Evolutionary conservation across 495 filamentous ascomycete genomes (phyloP).

Genomic region (Pseudomonodictys pantanalensis): DNA sequence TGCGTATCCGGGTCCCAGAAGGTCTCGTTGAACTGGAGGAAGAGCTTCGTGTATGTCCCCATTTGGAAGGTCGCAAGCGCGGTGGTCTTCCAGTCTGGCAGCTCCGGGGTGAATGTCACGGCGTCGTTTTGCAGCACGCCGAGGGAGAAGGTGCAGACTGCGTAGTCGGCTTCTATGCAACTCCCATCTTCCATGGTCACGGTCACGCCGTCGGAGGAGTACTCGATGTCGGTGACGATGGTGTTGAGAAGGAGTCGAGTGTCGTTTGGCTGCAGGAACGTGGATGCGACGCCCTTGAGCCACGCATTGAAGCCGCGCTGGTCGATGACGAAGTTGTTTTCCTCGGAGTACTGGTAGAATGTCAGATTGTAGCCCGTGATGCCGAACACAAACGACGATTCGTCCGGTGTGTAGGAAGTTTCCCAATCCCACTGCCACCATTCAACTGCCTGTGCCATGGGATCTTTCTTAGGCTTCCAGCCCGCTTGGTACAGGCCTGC

Average conservation of each 20-base stretch:
- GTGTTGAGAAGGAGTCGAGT: conserved; percentile 59
- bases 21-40: conserved; percentile 67
- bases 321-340: conserved; percentile 67
- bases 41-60: conserved; percentile 78
- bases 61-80: conserved; percentile 67
- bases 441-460: conserved; percentile 59
- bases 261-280: conserved; percentile 58
- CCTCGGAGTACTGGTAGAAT: conserved; percentile 48
- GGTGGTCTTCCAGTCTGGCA: conserved; percentile 66
- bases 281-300: conserved; percentile 60
- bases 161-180: conserved; percentile 61
- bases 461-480: conserved; percentile 62
- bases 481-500: conserved; percentile 59
- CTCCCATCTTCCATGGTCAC: conserved; percentile 54
- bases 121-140: conserved; percentile 66
- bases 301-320: conserved; percentile 65
- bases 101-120: conserved; percentile 57
- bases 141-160: conserved; percentile 60
- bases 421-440: conserved; percentile 59
- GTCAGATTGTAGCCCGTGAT: conserved; percentile 43
- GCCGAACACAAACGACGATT: conserved; percentile 42
- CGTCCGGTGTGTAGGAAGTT: conserved; percentile 41
- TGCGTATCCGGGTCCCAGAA: conserved; percentile 69
- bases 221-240: conserved; percentile 57
- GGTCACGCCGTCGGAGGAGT: conserved; percentile 54